A percentile compares a stretch with the other conserved stretches of the same genome.
These are phyloP conservation scores for Oenanthe sinensis DNA, from an alignment of 129 eudicot species.

Conservation along the genomic window DNA sequence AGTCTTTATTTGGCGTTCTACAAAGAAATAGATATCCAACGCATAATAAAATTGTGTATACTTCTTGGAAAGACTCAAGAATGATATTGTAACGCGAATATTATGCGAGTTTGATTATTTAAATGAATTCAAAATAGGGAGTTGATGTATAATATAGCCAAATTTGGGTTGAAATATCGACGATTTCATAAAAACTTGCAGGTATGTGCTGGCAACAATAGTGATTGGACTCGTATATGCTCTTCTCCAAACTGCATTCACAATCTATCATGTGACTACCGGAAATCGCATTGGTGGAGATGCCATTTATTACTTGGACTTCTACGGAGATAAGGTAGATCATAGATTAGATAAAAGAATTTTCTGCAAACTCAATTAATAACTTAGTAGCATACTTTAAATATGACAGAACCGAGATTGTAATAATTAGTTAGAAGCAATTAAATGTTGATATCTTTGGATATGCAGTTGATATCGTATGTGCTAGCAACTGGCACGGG, in stretches of 20 bases:
- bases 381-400: background rate
- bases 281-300: conserved; percentile 33
- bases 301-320: conserved; percentile 16
- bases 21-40: background rate
- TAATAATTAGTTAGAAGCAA: background rate
- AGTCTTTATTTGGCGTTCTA: too few relatives aligned
- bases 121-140: too few relatives aligned
- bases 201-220: conserved; percentile 25
- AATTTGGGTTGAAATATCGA: background rate
- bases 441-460: background rate
- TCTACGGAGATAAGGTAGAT: conserved; percentile 36
- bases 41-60: background rate
- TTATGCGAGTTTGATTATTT: background rate
- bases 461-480: conserved; percentile 22
- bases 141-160: too few relatives aligned
- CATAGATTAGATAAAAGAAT: background rate
- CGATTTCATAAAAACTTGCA: background rate
- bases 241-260: conserved; percentile 23
- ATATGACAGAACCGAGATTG: background rate
- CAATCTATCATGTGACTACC: conserved; percentile 15
- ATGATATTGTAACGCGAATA: background rate
- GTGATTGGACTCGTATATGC: conserved; percentile 31
- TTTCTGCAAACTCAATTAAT: background rate
- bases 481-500: conserved; percentile 28
- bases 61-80: background rate